Conservation (phyloP, 176 grass and related monocot genomes). For the Zea luxurians region DNA sequence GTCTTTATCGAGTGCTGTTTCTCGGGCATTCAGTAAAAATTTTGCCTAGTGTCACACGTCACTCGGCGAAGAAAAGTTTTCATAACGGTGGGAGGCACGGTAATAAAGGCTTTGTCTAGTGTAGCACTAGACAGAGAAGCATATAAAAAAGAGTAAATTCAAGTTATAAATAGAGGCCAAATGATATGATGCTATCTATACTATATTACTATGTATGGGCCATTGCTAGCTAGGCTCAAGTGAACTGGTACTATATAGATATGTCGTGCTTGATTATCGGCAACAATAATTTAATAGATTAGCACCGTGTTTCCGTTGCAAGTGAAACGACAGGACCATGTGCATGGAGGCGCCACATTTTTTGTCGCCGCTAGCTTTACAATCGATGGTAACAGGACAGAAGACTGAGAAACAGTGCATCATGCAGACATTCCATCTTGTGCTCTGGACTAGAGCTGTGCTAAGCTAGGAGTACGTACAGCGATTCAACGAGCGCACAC, state of each 20-base stretch:
- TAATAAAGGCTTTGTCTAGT: too few species aligned
- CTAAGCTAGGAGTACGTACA: too few species aligned
- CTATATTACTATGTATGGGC: not conserved
- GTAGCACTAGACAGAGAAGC: too few species aligned
- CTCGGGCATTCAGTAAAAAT: too few species aligned
- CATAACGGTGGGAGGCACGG: too few species aligned
- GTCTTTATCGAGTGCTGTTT: too few species aligned
- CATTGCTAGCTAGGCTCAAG: not conserved
- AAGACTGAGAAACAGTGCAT: too few species aligned
- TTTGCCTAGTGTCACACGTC: too few species aligned
- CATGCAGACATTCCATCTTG: too few species aligned
- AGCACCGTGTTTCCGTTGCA: not conserved
- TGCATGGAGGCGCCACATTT: not conserved
- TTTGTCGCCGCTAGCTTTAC: slow-evolving; percentile 3
- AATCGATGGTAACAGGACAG: not conserved
- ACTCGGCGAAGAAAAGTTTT: too few species aligned
- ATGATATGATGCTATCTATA: not conserved
- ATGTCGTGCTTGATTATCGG: not conserved
- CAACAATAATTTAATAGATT: not conserved
- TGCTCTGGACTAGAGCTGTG: too few species aligned
- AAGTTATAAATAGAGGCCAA: not conserved
- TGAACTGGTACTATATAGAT: not conserved
- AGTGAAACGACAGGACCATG: not conserved
- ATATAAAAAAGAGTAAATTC: not conserved
- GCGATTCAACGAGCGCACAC: too few species aligned